phyloP scores from a whole-genome alignment of 768 basidiomycete species.

The Nidularia sp. region DNA sequence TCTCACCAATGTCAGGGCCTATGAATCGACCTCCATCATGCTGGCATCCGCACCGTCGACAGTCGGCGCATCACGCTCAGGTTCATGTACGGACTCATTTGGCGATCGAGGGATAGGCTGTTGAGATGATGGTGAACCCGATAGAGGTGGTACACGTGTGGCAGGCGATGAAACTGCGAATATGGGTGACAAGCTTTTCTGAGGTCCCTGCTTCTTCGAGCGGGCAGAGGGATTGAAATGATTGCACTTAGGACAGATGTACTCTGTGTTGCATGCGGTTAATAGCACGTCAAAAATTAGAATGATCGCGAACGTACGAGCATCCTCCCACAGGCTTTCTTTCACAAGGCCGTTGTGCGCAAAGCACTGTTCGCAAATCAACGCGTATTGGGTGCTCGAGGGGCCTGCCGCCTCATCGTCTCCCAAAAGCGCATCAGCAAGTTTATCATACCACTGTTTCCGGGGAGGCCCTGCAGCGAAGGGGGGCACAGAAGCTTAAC shows the following conservation, averaged over 20 bases:
- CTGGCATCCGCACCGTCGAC: constrained; percentile 15
- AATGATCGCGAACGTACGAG: constrained; percentile 52
- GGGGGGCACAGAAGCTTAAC: constrained; percentile 20
- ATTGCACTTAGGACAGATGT: constrained; percentile 80
- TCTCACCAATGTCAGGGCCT: not conserved
- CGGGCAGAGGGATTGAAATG: constrained; percentile 66
- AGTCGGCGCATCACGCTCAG: constrained; percentile 13
- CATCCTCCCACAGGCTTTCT: constrained; percentile 76
- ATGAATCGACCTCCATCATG: constrained; percentile 27
- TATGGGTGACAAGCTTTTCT: constrained; percentile 11
- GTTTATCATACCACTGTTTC: constrained; percentile 82
- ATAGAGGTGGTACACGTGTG: not conserved
- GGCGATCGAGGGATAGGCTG: constrained; percentile 3
- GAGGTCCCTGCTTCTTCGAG: constrained; percentile 21
- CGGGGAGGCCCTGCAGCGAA: constrained; percentile 43
- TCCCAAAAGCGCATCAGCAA: constrained; percentile 84
- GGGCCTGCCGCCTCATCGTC: constrained; percentile 48
- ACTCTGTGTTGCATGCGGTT: constrained; percentile 46
- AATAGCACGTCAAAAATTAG: not conserved
- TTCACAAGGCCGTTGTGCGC: constrained; percentile 85
- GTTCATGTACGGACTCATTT: constrained; percentile 2
- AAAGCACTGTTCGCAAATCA: constrained; percentile 87
- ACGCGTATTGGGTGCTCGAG: constrained; percentile 62
- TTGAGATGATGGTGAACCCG: constrained; percentile 2
- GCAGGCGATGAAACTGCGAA: constrained; percentile 1